phyloP scores from a whole-genome alignment of 2,329 filamentous ascomycete species.

The Cytospora mali region DNA sequence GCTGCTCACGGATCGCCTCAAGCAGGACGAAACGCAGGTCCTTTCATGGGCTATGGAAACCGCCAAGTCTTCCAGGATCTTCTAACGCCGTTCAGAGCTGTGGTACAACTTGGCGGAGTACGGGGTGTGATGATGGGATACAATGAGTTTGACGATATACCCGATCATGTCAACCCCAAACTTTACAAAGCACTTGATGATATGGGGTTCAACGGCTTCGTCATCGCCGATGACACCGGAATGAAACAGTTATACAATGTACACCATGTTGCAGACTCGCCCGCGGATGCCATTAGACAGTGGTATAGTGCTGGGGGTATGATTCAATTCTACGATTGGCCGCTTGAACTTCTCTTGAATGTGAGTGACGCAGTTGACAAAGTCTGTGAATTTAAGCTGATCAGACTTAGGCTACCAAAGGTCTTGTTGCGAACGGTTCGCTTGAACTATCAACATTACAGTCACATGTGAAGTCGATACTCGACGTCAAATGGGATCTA shows the following conservation, averaged over 20 bases:
- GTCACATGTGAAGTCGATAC: constrained; percentile 41
- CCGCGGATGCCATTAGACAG: constrained; percentile 44
- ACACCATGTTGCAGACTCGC: constrained; percentile 42
- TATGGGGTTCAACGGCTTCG: constrained; percentile 46
- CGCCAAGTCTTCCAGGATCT: constrained; percentile 47
- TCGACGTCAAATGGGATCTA: constrained; percentile 47
- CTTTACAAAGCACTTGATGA: constrained; percentile 42
- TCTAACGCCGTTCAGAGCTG: constrained; percentile 47
- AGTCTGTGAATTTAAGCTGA: background rate
- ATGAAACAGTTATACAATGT: constrained; percentile 39
- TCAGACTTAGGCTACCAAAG: constrained; percentile 32
- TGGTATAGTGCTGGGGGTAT: constrained; percentile 50
- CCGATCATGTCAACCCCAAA: constrained; percentile 43
- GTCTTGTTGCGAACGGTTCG: constrained; percentile 41
- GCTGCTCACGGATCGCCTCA: constrained; percentile 48
- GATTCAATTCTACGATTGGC: constrained; percentile 50
- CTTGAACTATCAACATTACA: constrained; percentile 40
- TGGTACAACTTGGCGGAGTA: constrained; percentile 45
- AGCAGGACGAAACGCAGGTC: constrained; percentile 46
- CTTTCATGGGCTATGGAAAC: constrained; percentile 47
- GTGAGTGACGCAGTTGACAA: constrained; percentile 23
- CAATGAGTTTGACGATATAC: constrained; percentile 46
- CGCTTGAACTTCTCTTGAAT: constrained; percentile 43
- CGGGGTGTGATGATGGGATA: constrained; percentile 50
- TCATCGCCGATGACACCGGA: constrained; percentile 46